Conservation (phyloP, 2,329 filamentous ascomycete genomes). For the Chalara sp. region DNA sequence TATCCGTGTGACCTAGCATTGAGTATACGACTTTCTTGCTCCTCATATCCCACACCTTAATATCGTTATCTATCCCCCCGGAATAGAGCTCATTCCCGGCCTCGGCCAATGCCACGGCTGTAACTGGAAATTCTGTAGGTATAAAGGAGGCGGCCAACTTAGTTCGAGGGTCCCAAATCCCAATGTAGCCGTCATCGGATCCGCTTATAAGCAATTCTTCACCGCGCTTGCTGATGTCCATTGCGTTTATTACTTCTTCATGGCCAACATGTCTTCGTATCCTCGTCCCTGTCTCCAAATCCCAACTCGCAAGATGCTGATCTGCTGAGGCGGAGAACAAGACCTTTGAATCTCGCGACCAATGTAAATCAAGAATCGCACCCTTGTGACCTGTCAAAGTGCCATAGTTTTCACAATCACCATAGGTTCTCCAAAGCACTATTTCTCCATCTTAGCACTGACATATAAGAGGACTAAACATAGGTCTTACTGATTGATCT, state of each 20-base stretch:
- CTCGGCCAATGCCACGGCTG: slow-evolving; percentile 83
- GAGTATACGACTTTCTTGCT: slow-evolving; percentile 86
- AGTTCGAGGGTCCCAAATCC: slow-evolving; percentile 90
- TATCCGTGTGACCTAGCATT: slow-evolving; percentile 85
- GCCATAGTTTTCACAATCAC: slow-evolving; percentile 91
- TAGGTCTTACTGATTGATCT: slow-evolving; percentile 67
- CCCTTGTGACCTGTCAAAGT: slow-evolving; percentile 82
- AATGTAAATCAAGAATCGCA: slow-evolving; percentile 86
- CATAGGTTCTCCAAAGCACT: slow-evolving; percentile 94
- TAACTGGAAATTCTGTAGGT: slow-evolving; percentile 86
- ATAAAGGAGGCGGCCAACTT: slow-evolving; percentile 86
- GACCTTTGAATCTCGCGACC: slow-evolving; percentile 89
- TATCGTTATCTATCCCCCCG: slow-evolving; percentile 93
- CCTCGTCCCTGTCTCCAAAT: slow-evolving; percentile 82
- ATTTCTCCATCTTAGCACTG: background rate
- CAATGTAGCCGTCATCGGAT: slow-evolving; percentile 89
- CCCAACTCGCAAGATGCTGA: slow-evolving; percentile 90
- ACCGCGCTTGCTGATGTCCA: slow-evolving; percentile 83
- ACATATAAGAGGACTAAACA: background rate
- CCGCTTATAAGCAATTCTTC: slow-evolving; percentile 87
- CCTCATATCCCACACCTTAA: slow-evolving; percentile 93
- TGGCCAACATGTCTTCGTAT: slow-evolving; percentile 91
- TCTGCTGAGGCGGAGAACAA: slow-evolving; percentile 92
- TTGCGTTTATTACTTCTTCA: slow-evolving; percentile 88
- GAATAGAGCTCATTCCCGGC: slow-evolving; percentile 94